Conservation (phyloP, 352 stramenopile species). For the Phytophthora rubi region DNA sequence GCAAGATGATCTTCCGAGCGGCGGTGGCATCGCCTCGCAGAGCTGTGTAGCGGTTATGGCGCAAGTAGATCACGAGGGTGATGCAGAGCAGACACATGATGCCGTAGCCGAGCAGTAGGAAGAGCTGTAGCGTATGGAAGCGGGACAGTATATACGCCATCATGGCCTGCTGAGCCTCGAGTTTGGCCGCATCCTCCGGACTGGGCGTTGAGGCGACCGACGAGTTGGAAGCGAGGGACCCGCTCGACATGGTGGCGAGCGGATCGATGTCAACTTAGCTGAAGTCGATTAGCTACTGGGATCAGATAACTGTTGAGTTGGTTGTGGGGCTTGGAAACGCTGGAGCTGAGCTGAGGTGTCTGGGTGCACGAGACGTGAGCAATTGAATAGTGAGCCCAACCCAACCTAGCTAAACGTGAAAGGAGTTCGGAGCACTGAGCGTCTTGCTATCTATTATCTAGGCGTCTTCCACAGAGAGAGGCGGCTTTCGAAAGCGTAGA, state of each 20-base stretch:
- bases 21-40: constrained; percentile 51
- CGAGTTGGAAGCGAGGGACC: constrained; percentile 13
- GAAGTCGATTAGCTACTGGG: constrained; percentile 6
- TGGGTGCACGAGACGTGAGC: constrained; percentile 13
- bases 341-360: constrained; percentile 9
- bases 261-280: constrained; percentile 16
- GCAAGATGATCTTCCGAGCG: constrained; percentile 68
- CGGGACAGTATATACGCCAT: constrained; percentile 43
- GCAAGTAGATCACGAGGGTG: constrained; percentile 54
- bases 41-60: constrained; percentile 50
- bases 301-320: constrained; percentile 21
- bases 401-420: not conserved
- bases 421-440: not conserved
- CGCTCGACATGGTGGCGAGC: constrained; percentile 27
- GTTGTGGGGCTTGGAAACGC: constrained; percentile 11
- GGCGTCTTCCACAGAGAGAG: constrained; percentile 16
- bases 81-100: constrained; percentile 66
- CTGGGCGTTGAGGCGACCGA: constrained; percentile 34
- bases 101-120: constrained; percentile 57
- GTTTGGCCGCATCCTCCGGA: constrained; percentile 31
- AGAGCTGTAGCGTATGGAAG: constrained; percentile 63
- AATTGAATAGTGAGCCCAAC: constrained; percentile 35
- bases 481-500: constrained; percentile 10
- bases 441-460: not conserved
- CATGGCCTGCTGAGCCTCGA: constrained; percentile 41